Conservation (phyloP, 306 rosid genomes). For the Corylus heterophylla region DNA sequence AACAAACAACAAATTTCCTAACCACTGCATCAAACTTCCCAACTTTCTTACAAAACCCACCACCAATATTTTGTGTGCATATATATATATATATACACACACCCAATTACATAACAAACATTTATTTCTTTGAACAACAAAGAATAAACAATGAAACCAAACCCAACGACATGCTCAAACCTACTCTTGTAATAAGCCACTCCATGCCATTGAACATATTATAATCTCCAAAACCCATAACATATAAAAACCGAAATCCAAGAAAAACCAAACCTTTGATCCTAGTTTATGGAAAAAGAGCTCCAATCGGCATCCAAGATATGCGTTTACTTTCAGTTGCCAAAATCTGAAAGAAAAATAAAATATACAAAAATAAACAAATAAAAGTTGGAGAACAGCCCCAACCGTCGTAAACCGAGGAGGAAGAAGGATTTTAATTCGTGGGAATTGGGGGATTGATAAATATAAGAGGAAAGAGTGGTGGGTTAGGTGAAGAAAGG, state of each 20-base stretch:
- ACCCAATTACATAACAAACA: slow-evolving; percentile 24
- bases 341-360: not conserved
- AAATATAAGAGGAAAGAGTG: slow-evolving; percentile 3
- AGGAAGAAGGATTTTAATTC: not conserved
- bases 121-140: slow-evolving; percentile 8
- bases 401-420: slow-evolving; percentile 11
- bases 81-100: not conserved
- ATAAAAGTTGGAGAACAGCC: slow-evolving; percentile 33
- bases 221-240: slow-evolving; percentile 9
- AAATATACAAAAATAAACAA: slow-evolving; percentile 24
- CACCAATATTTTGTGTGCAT: slow-evolving; percentile 18
- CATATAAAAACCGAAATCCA: slow-evolving; percentile 16
- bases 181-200: slow-evolving; percentile 34
- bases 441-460: not conserved
- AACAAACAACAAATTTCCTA: slow-evolving; percentile 16
- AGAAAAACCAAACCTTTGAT: slow-evolving; percentile 18
- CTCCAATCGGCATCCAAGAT: slow-evolving; percentile 31
- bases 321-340: slow-evolving; percentile 12
- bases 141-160: slow-evolving; percentile 40
- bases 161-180: slow-evolving; percentile 22
- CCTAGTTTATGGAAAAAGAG: slow-evolving; percentile 14
- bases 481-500: slow-evolving; percentile 43
- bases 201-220: slow-evolving; percentile 16
- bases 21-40: slow-evolving; percentile 17
- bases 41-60: slow-evolving; percentile 26